Base-by-base conservation (phyloP, 2,329 filamentous ascomycete genomes). In the Alternaria rosae region DNA sequence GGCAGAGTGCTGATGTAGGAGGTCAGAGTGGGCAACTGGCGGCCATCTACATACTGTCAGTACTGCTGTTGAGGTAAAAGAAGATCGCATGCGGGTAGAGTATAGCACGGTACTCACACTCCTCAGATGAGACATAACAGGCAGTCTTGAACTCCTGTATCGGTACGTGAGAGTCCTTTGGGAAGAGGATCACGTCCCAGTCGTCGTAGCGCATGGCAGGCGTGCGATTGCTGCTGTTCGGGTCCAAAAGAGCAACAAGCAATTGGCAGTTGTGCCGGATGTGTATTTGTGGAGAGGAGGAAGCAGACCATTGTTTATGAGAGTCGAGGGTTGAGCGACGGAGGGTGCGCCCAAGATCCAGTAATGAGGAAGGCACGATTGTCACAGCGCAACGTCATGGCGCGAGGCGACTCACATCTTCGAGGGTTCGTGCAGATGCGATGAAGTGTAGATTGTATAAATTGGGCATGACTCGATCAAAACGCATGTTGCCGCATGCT, bases 171-270 rank as follows among this genome's bases (percentile, higher is more conserved):
- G 85, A 88, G 63, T 86, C 85, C 59, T 66, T 71, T 0, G 92
- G 90, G 76, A 96, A 96, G 64, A 96, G 83, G 44, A 96, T 87
- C 57, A 95, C 86, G 73, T 97, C 93, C 93, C 92, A 96, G 73
- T 92, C 89, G 70, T 92, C 87, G 84, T 91, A 96, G 61, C 92
- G 89, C 93, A 97, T 96, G 65, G 70, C 84, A 78, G 71, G 64
- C 61, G 60, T 64, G 45, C 56, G 61, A 65, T 57, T 65, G 62
- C 50, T 61, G 55, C 52, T 56, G 64, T 59, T 58, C 54, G 47
- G 60, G 57, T 64, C 64, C 63, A 67, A 67, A 60, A 61, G 59
- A 61, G 64, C 62, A 67, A 64, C 62, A 67, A 61, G 48, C 57
- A 66, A 70, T 41, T 50, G 65, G 53, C 44, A 58, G 20, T 43